Conservation (phyloP, 2,329 filamentous ascomycete genomes). For the Penicillium sclerotiorum region DNA sequence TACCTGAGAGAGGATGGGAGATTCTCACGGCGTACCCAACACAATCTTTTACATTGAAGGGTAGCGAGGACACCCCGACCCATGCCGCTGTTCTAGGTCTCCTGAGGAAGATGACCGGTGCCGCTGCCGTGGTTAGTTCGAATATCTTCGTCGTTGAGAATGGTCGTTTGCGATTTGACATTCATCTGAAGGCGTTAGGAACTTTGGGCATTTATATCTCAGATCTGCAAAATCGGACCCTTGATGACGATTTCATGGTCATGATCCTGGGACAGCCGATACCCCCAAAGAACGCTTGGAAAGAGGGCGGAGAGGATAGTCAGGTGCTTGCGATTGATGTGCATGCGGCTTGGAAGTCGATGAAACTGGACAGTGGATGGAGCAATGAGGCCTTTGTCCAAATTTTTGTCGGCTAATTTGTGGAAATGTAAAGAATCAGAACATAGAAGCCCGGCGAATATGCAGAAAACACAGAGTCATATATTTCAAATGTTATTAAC, state of each 20-base stretch:
- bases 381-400: conserved; percentile 77
- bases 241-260: conserved; percentile 70
- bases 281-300: conserved; percentile 65
- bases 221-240: conserved; percentile 60
- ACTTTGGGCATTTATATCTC: conserved; percentile 73
- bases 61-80: conserved; percentile 30
- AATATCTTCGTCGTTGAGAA: conserved; percentile 61
- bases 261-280: conserved; percentile 73
- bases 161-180: conserved; percentile 65
- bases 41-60: conserved; percentile 51
- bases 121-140: conserved; percentile 71
- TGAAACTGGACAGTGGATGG: conserved; percentile 71
- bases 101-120: conserved; percentile 85
- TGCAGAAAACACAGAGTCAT: too few relatives aligned
- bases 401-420: conserved; percentile 52
- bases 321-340: conserved; percentile 77
- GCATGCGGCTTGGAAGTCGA: conserved; percentile 73
- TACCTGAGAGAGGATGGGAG: conserved; percentile 73
- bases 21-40: conserved; percentile 76
- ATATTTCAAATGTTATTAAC: not conserved
- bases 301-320: conserved; percentile 46
- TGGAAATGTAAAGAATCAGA: too few relatives aligned
- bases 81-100: conserved; percentile 73
- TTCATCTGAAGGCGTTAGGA: conserved; percentile 78
- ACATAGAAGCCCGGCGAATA: too few relatives aligned